Evolutionary conservation across 306 rosid species (phyloP), one percentile per base, ranked within the genome.

Genomic region (Sesbania bispinosa): DNA sequence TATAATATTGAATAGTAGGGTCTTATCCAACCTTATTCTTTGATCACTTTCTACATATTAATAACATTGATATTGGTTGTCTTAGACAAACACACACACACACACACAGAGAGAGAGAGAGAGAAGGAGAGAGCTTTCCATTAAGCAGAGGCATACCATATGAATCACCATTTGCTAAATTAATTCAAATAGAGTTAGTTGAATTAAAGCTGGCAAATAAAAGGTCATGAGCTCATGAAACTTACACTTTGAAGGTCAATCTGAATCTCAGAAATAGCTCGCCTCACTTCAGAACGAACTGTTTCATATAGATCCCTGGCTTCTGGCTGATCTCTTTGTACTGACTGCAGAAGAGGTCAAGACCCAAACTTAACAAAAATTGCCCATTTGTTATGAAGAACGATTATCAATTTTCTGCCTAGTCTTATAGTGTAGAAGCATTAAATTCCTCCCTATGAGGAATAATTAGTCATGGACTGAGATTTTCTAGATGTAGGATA

Each of bases 271-370:
- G 86, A 84, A 70, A 94, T 84, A 57, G 92, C 98, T 26, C 90
- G 95, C 73, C 92, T 87, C 68, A 94, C 97, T 90, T 94, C 97
- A 35, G 85, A 80, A 26, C 96, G 89, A 73, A 90, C 93, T 7
- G 97, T 86, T 81, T 90, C 95, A 83, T 89, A 87, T 66, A 94
- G 83, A 74, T 83, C 86, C 54, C 78, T 69, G 32, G 77, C 77
- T 81, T 78, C 89, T 51, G 79, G 57, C 15, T 55, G 41, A 67
- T 80, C 75, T 68, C 61, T 81, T 41, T 72, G 81, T 51, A 43
- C 85, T 7, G 85, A 79, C 96, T 93, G 84, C 73, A 78, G 70
- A 77, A 50, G 54, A 39, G 59, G 60, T 58, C 39, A 50, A 10
- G 51, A 73, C 21, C 67, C 51, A 29, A 8, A 30, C 16, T 57